Conservation (phyloP, 148 eudicot genomes). For the Arbutus unedo region DNA sequence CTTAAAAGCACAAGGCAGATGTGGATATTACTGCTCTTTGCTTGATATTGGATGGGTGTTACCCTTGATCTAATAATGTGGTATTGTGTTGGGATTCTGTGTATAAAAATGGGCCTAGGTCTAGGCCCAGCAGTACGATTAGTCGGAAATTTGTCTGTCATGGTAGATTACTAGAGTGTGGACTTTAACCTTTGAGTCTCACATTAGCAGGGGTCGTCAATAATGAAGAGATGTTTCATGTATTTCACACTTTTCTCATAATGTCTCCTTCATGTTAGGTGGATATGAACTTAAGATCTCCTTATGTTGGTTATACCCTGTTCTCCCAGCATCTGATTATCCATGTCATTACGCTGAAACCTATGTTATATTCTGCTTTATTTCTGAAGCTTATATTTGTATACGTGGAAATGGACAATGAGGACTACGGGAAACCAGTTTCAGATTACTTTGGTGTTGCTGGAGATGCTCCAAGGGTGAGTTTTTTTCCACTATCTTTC, state of each 20-base stretch:
- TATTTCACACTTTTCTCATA: background rate
- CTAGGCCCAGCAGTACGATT: too few species aligned
- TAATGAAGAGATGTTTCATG: background rate
- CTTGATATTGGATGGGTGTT: background rate
- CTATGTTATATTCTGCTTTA: background rate
- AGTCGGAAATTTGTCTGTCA: background rate
- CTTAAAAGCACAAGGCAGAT: background rate
- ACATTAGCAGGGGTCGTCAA: background rate
- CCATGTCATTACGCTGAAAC: background rate
- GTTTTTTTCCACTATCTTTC: background rate
- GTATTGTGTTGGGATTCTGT: background rate
- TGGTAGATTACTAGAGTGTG: background rate
- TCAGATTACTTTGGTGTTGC: slow-evolving; percentile 84
- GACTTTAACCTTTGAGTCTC: background rate
- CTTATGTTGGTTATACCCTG: background rate
- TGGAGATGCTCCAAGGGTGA: slow-evolving; percentile 66
- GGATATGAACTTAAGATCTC: background rate
- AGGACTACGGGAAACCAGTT: slow-evolving; percentile 84
- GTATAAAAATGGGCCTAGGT: too few species aligned
- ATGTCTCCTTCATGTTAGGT: background rate
- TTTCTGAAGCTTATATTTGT: slow-evolving; percentile 71
- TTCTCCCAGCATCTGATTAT: background rate
- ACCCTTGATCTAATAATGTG: background rate
- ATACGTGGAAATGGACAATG: slow-evolving; percentile 71
- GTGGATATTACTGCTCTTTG: background rate